phyloP scores from a whole-genome alignment of 1,284 basidiomycete species.

The Cutaneotrichosporon spelunceum region DNA sequence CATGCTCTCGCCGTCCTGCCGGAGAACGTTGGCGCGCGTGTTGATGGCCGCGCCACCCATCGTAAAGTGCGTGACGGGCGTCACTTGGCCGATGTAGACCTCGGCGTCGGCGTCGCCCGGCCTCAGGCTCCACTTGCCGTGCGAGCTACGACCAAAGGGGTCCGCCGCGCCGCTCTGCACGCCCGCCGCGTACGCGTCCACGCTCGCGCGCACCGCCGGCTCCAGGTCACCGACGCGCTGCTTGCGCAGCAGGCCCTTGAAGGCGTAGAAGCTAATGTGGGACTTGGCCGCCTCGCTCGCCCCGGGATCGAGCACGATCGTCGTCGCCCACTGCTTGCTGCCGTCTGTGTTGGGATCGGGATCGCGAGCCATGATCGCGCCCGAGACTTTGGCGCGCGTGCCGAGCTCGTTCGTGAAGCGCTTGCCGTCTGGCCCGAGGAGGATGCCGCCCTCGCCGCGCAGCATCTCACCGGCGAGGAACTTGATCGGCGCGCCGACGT shows the following conservation, averaged over 20 bases:
- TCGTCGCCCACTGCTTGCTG: conserved; percentile 15
- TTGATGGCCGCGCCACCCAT: conserved; percentile 21
- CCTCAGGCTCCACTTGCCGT: conserved; percentile 13
- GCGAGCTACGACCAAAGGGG: conserved; percentile 5
- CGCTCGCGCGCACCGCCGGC: not conserved
- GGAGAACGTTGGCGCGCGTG: conserved; percentile 7
- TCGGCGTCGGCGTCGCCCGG: conserved; percentile 13
- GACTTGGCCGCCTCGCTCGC: conserved; percentile 10
- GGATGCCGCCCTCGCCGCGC: conserved; percentile 89
- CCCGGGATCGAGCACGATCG: conserved; percentile 18
- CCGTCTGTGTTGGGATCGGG: not conserved
- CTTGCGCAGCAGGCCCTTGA: conserved; percentile 18
- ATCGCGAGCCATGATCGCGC: conserved; percentile 7
- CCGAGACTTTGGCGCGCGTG: conserved; percentile 10
- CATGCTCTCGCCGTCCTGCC: not conserved
- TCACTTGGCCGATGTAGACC: conserved; percentile 16
- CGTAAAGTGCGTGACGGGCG: conserved; percentile 20
- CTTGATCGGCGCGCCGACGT: conserved; percentile 76
- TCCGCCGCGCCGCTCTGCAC: conserved; percentile 6
- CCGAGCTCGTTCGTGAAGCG: conserved; percentile 59
- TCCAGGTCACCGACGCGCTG: conserved; percentile 10
- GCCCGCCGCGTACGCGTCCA: conserved; percentile 13
- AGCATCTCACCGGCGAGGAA: conserved; percentile 97
- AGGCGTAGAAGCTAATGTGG: conserved; percentile 21
- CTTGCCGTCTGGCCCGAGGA: conserved; percentile 84